Evolutionary conservation across 345 rosid species (phyloP).

Genomic region (Ceriops zippeliana): DNA sequence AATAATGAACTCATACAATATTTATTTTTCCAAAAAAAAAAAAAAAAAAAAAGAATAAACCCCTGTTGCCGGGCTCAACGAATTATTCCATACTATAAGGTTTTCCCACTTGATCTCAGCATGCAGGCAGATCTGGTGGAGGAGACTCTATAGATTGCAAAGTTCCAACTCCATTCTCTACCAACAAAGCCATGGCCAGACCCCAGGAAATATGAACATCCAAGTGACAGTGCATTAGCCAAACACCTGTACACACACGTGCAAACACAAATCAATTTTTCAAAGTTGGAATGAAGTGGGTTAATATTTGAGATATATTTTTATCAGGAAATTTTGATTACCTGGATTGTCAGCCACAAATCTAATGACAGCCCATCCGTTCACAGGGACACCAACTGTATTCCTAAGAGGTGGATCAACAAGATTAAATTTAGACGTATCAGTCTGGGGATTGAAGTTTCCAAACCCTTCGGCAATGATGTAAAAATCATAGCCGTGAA

Average conservation of each 20-base stretch:
- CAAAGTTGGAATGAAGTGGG: background rate
- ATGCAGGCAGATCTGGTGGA: constrained; percentile 30
- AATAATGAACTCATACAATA: constrained; percentile 2
- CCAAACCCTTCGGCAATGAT: constrained; percentile 44
- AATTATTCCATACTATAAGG: background rate
- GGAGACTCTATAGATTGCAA: constrained; percentile 27
- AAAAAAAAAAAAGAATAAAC: background rate
- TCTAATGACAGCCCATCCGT: constrained; percentile 45
- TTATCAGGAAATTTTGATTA: constrained; percentile 1
- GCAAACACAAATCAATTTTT: background rate
- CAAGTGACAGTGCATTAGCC: constrained; percentile 36
- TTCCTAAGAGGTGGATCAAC: constrained; percentile 41
- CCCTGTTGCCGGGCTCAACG: constrained; percentile 16
- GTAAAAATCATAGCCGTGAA: constrained; percentile 47
- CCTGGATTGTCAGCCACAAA: constrained; percentile 47
- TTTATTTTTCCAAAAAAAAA: background rate
- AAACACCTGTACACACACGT: constrained; percentile 16
- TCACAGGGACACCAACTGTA: constrained; percentile 34
- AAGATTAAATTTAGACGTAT: constrained; percentile 29
- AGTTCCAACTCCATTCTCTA: constrained; percentile 26
- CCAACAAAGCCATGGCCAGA: constrained; percentile 29
- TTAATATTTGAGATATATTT: background rate
- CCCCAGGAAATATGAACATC: constrained; percentile 35
- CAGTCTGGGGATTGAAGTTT: constrained; percentile 34
- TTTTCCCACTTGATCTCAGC: constrained; percentile 8